phyloP scores from a whole-genome alignment of 768 basidiomycete species.

The Amanita pallidorosea region DNA sequence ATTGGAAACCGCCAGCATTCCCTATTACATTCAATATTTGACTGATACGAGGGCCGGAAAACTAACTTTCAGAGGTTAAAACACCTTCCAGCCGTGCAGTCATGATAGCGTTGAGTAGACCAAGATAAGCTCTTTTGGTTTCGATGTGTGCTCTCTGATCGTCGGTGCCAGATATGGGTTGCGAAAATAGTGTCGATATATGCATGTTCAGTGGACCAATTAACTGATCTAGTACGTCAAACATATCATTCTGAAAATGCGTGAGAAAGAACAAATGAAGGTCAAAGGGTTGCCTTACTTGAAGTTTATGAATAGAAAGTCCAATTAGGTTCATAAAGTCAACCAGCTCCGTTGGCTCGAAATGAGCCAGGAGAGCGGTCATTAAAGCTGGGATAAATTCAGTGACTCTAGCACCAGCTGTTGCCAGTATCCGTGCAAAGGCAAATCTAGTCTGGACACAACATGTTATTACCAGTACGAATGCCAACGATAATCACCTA shows the following conservation, averaged over 20 bases:
- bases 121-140: conserved; percentile 84
- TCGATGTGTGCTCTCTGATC: conserved; percentile 69
- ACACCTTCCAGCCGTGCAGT: conserved; percentile 71
- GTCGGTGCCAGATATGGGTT: conserved; percentile 80
- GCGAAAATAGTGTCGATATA: conserved; percentile 68
- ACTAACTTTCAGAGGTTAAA: conserved; percentile 80
- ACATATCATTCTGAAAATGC: conserved; percentile 60
- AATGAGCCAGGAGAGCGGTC: conserved; percentile 81
- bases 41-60: background rate
- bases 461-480: background rate
- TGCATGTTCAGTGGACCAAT: conserved; percentile 80
- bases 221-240: conserved; percentile 82
- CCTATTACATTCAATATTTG: conserved; percentile 13
- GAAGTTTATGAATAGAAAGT: conserved; percentile 81
- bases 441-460: conserved; percentile 74
- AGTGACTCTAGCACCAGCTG: conserved; percentile 78
- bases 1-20: conserved; percentile 54
- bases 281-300: conserved; percentile 34
- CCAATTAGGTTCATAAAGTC: conserved; percentile 97
- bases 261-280: background rate
- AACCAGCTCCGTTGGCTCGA: conserved; percentile 84
- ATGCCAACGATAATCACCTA: conserved; percentile 26
- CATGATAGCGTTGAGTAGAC: conserved; percentile 73
- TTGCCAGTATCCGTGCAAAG: conserved; percentile 86
- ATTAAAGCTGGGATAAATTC: conserved; percentile 85